Evolutionary conservation across 176 grass and related monocot genomes (phyloP).

Genomic region (Paspalum notatum): DNA sequence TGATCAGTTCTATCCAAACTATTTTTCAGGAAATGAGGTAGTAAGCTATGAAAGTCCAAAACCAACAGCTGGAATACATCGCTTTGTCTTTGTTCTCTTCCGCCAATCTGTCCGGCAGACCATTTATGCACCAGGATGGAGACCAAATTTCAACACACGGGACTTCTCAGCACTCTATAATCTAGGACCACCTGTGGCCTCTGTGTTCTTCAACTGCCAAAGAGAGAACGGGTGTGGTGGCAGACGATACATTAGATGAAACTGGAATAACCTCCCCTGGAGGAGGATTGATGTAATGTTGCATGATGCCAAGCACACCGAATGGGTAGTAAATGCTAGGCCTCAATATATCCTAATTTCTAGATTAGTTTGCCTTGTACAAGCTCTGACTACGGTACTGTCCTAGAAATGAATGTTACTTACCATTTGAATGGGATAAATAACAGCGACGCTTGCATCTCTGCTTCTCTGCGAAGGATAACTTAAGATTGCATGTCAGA

Average conservation of each 20-base stretch:
- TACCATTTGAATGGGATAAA: conserved; percentile 37
- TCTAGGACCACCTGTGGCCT: conserved; percentile 76
- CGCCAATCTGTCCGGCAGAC: conserved; percentile 71
- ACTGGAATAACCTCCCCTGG: conserved; percentile 25
- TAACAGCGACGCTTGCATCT: background rate
- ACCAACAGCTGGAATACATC: conserved; percentile 92
- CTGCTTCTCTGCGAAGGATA: conserved; percentile 23
- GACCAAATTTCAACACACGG: conserved; percentile 91
- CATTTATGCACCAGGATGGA: conserved; percentile 87
- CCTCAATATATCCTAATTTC: conserved; percentile 25
- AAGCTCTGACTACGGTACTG: conserved; percentile 38
- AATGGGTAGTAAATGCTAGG: conserved; percentile 25
- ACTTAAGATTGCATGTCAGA: conserved; percentile 16
- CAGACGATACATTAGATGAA: conserved; percentile 78
- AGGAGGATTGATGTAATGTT: conserved; percentile 26
- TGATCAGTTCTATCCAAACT: conserved; percentile 22
- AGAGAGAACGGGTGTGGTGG: conserved; percentile 95
- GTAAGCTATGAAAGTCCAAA: conserved; percentile 85
- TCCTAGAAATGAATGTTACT: conserved; percentile 33
- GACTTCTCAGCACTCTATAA: conserved; percentile 92
- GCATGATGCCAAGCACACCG: conserved; percentile 23
- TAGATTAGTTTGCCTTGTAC: conserved; percentile 34
- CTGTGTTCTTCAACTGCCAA: conserved; percentile 96
- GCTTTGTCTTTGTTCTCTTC: conserved; percentile 86
- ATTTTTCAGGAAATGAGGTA: conserved; percentile 85